Percentiles rank a stretch among this genome's conserved stretches.
phyloP scores from a whole-genome alignment of 106 monocot species.

The Dioscorea alata region DNA sequence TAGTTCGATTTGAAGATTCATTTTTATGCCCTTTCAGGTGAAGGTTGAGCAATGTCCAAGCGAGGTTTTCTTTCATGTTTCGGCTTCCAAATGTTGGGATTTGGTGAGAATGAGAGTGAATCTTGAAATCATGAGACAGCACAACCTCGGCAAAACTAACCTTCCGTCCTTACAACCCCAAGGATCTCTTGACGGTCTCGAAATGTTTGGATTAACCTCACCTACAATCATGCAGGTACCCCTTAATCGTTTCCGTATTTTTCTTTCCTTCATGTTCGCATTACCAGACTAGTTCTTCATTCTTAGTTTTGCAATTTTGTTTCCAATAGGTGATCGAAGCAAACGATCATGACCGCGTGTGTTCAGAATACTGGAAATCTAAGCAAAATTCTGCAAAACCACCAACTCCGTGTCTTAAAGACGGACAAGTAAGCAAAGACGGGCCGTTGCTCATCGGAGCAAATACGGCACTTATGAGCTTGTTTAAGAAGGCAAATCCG shows the following conservation, averaged over 20 bases:
- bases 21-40: slow-evolving; percentile 37
- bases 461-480: slow-evolving; percentile 20
- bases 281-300: too few species aligned
- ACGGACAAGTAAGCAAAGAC: background rate
- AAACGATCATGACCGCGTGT: slow-evolving; percentile 27
- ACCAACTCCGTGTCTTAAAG: background rate
- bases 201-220: slow-evolving; percentile 90
- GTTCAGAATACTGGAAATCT: slow-evolving; percentile 51
- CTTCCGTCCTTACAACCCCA: slow-evolving; percentile 67
- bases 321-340: slow-evolving; percentile 46
- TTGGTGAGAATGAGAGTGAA: slow-evolving; percentile 81
- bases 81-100: slow-evolving; percentile 81
- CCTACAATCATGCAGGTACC: slow-evolving; percentile 67
- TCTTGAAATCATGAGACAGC: slow-evolving; percentile 53
- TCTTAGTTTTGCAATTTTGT: too few species aligned
- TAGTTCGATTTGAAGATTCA: background rate
- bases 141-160: slow-evolving; percentile 33
- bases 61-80: slow-evolving; percentile 72
- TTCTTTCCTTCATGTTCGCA: too few species aligned
- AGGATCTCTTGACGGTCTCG: slow-evolving; percentile 74
- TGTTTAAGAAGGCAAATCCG: slow-evolving; percentile 36
- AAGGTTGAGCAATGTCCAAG: slow-evolving; percentile 55
- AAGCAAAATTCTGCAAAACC: background rate
- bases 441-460: background rate
- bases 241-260: too few species aligned